Conservation (phyloP, 1,139 yeast genomes). For the Yamadazyma diddensiae region DNA sequence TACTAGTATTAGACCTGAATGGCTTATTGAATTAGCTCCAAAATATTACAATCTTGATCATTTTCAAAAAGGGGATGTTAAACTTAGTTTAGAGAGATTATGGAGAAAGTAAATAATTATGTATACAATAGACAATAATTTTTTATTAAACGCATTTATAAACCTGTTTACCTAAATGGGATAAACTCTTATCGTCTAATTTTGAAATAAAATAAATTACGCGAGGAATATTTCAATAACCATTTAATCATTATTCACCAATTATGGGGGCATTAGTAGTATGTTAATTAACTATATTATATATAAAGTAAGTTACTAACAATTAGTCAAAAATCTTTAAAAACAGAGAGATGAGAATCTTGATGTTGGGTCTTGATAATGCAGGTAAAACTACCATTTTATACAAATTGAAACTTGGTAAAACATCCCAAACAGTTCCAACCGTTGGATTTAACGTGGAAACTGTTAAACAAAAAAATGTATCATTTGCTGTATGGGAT, state of each 20-base stretch:
- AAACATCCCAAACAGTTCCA: constrained; percentile 80
- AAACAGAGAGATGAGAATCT: constrained; percentile 68
- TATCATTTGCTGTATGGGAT: constrained; percentile 94
- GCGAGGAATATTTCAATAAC: constrained; percentile 2
- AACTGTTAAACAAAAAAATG: constrained; percentile 82
- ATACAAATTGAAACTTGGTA: constrained; percentile 70
- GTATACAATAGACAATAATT: not conserved
- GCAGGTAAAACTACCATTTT: constrained; percentile 87
- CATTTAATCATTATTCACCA: constrained; percentile 4
- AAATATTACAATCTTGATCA: constrained; percentile 73
- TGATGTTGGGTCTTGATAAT: constrained; percentile 89
- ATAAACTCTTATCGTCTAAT: constrained; percentile 10
- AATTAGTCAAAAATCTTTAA: constrained; percentile 46
- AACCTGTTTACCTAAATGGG: constrained; percentile 7
- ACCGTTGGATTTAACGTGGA: constrained; percentile 96
- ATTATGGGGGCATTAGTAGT: constrained; percentile 15
- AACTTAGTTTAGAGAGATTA: constrained; percentile 61
- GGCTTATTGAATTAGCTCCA: constrained; percentile 87
- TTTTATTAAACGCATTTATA: constrained; percentile 2
- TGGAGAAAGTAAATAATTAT: constrained; percentile 2
- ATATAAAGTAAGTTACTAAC: constrained; percentile 2
- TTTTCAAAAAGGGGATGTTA: constrained; percentile 81
- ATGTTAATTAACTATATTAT: constrained; percentile 5
- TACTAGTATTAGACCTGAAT: constrained; percentile 86
- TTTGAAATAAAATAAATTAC: not conserved